Base-by-base conservation (phyloP, 176 grass and related monocot genomes). In the Oryza meridionalis region DNA sequence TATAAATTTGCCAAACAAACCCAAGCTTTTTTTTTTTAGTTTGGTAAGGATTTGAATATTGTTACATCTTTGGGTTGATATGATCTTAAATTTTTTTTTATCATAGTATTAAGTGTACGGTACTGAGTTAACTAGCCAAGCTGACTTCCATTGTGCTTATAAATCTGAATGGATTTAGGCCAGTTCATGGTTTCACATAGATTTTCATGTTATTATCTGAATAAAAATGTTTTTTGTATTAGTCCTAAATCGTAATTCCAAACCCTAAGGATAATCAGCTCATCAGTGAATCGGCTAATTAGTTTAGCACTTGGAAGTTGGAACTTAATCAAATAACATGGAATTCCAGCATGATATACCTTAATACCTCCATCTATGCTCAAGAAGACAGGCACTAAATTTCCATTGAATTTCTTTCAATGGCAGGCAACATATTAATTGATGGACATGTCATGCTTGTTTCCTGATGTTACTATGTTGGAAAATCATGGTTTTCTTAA, bases 381-480 rank as follows among this genome's bases (percentile, higher is more conserved):
- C 50, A 43, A 84, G 49, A 74, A 16, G 22, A 16, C 9, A 2
- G 31, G 51, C n/a, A 9, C 14, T 42, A 58, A 27, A 42, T 69
- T 69, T 43, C 17, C 31, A 76, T 82, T 38, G 7, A 82, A 24
- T 77, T 44, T 59, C 15, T 27, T 58, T 55, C 10, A 43, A 5
- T 22, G 73, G 14, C 1, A 0, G 17, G 38, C 65, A 27, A 82
- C 46, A 21, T 76, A 59, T 87, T 81, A 82, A 25, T 76, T 77
- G 38, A 26, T 70, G 37, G 26, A 69, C 27, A 22, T n/a, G 27
- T 38, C 69, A 29, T 42, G 7, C 47, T 75, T 4, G 3, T 75
- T 77, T 70, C 44, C 64, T 70, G 69, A 55, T 80, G 43, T 64
- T 47, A 70, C 9, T 80, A 10, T 6, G 45, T 82, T 40, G 77